Evolutionary conservation across 257 asterid genomes (phyloP).

Genomic region (Primulina tabacum): DNA sequence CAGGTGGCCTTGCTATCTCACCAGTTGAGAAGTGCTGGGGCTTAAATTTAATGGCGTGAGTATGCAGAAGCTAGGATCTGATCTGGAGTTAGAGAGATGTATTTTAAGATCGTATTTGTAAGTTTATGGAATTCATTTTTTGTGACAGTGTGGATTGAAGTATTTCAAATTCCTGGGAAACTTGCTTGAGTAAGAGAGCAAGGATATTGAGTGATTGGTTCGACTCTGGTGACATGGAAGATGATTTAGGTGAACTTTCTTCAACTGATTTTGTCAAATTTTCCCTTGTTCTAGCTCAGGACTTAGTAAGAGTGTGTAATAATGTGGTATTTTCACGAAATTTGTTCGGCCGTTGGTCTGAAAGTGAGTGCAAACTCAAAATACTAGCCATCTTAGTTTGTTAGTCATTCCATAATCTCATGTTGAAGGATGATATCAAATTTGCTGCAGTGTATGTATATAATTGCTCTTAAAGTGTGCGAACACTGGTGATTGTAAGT

Average conservation of each 20-base stretch:
- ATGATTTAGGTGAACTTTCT: conserved; percentile 39
- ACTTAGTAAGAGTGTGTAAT: conserved; percentile 4
- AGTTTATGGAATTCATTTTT: conserved; percentile 11
- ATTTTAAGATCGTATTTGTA: conserved; percentile 5
- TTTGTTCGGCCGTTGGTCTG: no score
- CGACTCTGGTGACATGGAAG: conserved; percentile 46
- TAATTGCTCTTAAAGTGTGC: conserved; percentile 8
- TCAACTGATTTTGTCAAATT: background rate
- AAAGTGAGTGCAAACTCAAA: no score
- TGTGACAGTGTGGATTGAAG: conserved; percentile 20
- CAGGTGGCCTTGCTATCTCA: no score
- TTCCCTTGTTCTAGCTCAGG: background rate
- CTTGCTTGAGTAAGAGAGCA: conserved; percentile 44
- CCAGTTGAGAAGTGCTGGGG: no score
- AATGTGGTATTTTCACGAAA: conserved; percentile 1
- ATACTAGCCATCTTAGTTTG: no score
- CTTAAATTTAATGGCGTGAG: background rate
- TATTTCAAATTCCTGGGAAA: conserved; percentile 40
- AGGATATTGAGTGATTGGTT: conserved; percentile 47
- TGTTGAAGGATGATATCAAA: background rate
- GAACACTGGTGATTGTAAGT: conserved; percentile 8
- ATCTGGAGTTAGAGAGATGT: background rate
- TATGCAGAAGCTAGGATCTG: background rate
- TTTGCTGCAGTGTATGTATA: background rate
- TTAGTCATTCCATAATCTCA: background rate